These are phyloP conservation scores for Populus pruinosa DNA, from an alignment of 345 rosid species.

Conservation along the genomic window DNA sequence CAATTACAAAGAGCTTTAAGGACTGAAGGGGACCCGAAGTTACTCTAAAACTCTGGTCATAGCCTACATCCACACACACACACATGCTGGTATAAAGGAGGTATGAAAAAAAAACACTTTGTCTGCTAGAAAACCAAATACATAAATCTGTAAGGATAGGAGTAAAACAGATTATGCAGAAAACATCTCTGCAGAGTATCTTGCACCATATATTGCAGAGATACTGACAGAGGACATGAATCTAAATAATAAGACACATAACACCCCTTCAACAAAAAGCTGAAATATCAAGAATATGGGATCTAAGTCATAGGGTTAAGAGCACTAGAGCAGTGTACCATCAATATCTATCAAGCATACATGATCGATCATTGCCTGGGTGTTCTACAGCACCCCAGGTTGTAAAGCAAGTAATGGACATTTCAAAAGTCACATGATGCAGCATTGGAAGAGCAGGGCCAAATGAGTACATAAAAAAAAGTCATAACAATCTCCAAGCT, in stretches of 20 bases:
- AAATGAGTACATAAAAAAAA: too few relatives aligned
- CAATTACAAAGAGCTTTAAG: constrained; percentile 24
- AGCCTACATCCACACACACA: constrained; percentile 31
- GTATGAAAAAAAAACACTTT: constrained; percentile 21
- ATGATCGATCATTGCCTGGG: too few relatives aligned
- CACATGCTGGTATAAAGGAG: constrained; percentile 29
- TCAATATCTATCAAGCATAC: too few relatives aligned
- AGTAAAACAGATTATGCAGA: constrained; percentile 6
- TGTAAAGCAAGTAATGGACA: too few relatives aligned
- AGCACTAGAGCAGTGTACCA: too few relatives aligned
- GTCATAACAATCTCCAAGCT: too few relatives aligned
- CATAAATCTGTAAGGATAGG: constrained; percentile 21
- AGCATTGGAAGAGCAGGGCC: too few relatives aligned
- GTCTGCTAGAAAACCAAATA: constrained; percentile 19
- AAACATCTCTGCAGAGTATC: neutral
- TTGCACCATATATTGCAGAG: neutral
- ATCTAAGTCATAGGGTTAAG: too few relatives aligned
- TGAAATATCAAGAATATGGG: too few relatives aligned
- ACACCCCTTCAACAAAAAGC: neutral
- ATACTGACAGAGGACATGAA: neutral
- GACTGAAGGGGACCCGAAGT: constrained; percentile 24
- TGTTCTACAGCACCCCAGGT: too few relatives aligned
- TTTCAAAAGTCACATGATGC: too few relatives aligned
- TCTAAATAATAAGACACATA: neutral
- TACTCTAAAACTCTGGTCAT: constrained; percentile 26